Base-by-base conservation (phyloP, 129 eudicot genomes). In the Flaveria trinervia region DNA sequence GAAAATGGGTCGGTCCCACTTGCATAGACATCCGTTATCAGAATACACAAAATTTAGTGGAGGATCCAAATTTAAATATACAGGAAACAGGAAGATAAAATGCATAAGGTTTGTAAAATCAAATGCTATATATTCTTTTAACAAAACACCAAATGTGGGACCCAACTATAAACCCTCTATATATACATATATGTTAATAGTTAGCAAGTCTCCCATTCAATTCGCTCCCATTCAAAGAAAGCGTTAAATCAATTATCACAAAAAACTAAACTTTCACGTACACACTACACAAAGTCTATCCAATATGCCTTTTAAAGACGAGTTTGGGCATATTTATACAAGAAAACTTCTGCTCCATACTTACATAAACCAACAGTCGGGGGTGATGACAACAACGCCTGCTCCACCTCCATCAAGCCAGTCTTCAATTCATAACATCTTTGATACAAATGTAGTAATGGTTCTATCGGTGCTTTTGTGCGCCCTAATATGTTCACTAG, bases 401-500 rank as follows among this genome's bases (percentile, higher is more conserved):
- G 75, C 84, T 18, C 79, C 80, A 39, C 30, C 84, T 10, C 79
- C 87, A 25, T 66, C 70, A 52, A 78, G 26, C 76, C 82, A 83
- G 8, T 49, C 68, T 79, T 65, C 83, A 3, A 72, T 52, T 62
- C 83, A 80, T 51, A 89, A 78, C 84, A 80, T 81, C n/a, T 88
- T 92, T 33, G 96, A 92, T 60, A 88, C 94, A 17, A 92, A 92
- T 73, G 94, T 92, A n/a, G 94, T 90, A 5, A 86, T 90, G 98
- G 94, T 92, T 8, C 81, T 92, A 0, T 87, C 94, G 9, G 92
- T 92, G 43, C 95, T 92, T 60, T 70, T 92, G 43, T 92, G 96
- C 69, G 98, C 96, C 64, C 54, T 92, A 72, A 85, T 92, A 49
- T 92, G 98, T 62, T 92, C 98, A 18, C 80, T 92, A 16, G 98